phyloP scores from a whole-genome alignment of 2,329 filamentous ascomycete genomes.

The Aspergillus arachidicola region DNA sequence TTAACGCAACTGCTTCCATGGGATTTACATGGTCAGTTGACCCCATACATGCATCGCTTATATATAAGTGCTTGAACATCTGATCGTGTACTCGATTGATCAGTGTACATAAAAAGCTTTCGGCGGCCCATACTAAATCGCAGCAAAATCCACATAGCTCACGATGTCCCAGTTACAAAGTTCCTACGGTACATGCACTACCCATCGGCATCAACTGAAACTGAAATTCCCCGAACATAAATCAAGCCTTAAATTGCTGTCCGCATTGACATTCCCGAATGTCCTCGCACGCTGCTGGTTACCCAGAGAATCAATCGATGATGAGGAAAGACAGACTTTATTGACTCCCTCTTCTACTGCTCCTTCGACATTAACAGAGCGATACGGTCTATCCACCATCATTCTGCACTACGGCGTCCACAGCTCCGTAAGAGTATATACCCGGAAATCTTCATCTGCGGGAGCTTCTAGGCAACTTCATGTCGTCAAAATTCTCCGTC shows the following conservation, averaged over 20 bases:
- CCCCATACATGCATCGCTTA: not conserved
- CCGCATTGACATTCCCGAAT: not conserved
- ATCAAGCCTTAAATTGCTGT: not conserved
- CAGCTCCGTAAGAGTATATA: constrained; percentile 30
- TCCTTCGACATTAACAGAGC: constrained; percentile 18
- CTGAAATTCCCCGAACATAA: constrained; percentile 2
- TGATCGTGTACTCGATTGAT: not conserved
- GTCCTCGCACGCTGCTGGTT: constrained; percentile 9
- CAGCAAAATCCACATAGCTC: not conserved
- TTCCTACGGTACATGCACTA: not conserved
- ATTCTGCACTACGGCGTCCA: constrained; percentile 32
- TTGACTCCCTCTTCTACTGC: constrained; percentile 7
- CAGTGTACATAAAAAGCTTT: not conserved
- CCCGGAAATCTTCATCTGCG: constrained; percentile 10
- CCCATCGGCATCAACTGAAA: constrained; percentile 8
- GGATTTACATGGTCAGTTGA: not conserved
- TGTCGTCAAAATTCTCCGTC: constrained; percentile 34
- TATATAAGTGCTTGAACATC: not conserved
- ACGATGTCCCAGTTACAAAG: not conserved
- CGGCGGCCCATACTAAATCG: not conserved
- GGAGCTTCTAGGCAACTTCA: constrained; percentile 15
- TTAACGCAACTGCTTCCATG: not conserved
- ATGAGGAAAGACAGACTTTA: constrained; percentile 20
- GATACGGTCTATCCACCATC: constrained; percentile 29
- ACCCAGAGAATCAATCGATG: not conserved